Conservation (phyloP, 164 flowering plant species). For the Magnolia officinalis region DNA sequence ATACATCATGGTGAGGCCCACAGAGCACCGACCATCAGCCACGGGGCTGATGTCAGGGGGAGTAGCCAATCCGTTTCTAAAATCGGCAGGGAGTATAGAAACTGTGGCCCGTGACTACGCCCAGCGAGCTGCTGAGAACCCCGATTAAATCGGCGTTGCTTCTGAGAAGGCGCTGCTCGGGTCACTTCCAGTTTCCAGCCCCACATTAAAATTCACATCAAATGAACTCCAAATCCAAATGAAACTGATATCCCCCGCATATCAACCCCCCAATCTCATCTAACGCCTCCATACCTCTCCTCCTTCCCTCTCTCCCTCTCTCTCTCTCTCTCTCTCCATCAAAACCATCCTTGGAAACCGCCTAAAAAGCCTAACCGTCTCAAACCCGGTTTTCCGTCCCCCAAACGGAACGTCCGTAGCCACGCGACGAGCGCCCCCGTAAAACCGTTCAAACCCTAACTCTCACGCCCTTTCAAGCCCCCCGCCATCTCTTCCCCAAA, state of each 20-base stretch:
- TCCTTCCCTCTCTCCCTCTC: background rate
- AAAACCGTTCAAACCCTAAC: background rate
- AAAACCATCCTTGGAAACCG: background rate
- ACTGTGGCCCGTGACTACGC: background rate
- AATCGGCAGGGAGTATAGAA: background rate
- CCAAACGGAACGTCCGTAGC: background rate
- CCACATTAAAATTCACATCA: conserved; percentile 24
- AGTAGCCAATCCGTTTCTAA: too few relatives aligned
- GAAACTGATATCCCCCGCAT: conserved; percentile 13
- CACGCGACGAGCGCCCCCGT: too few relatives aligned
- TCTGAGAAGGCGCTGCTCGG: conserved; percentile 22
- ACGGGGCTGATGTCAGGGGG: too few relatives aligned
- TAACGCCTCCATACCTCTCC: background rate
- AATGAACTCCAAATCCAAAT: conserved; percentile 36
- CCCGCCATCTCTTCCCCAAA: too few relatives aligned
- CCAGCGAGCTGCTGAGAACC: background rate
- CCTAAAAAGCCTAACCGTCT: background rate
- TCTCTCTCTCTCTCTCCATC: conserved; percentile 6
- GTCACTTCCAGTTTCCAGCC: background rate
- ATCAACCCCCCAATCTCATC: conserved; percentile 4
- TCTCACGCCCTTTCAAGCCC: too few relatives aligned
- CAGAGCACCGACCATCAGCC: too few relatives aligned
- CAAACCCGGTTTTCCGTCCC: background rate
- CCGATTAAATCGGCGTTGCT: conserved; percentile 32
- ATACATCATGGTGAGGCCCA: too few relatives aligned